Base-by-base conservation (phyloP, 169 alveolate genomes). In the Cryptosporidium baileyi region DNA sequence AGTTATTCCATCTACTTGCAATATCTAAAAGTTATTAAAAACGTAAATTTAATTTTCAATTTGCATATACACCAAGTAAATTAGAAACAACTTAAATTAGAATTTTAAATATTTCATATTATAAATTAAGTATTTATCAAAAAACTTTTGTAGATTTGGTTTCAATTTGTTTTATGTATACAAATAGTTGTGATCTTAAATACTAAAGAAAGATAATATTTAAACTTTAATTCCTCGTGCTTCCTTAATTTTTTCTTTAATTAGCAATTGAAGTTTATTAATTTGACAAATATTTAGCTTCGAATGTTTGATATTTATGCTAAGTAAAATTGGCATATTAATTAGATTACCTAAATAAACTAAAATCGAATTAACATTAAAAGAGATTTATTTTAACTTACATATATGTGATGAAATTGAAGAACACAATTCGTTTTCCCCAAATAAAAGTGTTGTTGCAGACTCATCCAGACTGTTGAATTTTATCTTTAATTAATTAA, bases 351-450 rank as follows among this genome's bases (percentile, higher is more conserved):
- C 85, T 74, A 1, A 13, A 24, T 52, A 51, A 74, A 36, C 19
- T 52, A 28, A 38, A 34, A n/a, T 74, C 15, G 5, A 5, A 22
- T 9, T 22, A 19, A 3, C n/a, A 6, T 1, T 19, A 7, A 57
- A 0, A 6, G 5, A 6, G 1, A 4, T 57, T 17, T 11, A 57
- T 2, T 57, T 19, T 22, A 22, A 51, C 85, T 57, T 74, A 74
- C 85, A 74, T 32, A 74, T 13, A 41, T 74, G 43, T 15, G 85
- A 74, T 13, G 85, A 74, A 13, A 57, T 74, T 3, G 67, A 74
- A 17, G 17, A 30, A 30, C 74, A 36, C 3, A 74, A 34, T 22
- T 74, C 85, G 49, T 54, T 32, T 24, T 74, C 85, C 15, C 54
- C 85, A 3, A 74, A 1, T 34, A 74, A n/a, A n/a, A 67, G 36